Base-by-base conservation (phyloP, 495 filamentous ascomycete species). In the Pyrenula massariospora region DNA sequence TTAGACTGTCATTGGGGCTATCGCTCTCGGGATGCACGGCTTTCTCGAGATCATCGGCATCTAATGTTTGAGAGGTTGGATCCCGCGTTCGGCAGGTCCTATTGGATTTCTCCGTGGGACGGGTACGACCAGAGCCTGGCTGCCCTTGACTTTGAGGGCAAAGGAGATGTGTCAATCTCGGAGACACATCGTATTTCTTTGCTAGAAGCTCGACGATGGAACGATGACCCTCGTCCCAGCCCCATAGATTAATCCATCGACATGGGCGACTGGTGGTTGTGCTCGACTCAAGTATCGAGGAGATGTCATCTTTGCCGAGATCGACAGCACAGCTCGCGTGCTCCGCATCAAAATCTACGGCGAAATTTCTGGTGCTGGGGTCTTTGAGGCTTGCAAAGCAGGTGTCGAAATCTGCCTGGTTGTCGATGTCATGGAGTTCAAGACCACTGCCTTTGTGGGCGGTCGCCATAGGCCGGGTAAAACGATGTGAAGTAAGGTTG, bases 291-390 rank as follows among this genome's bases (percentile, higher is more conserved):
- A 49, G 59, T 67, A 77, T 60, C 1, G 54, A 20, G n/a, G 63
- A 60, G n/a, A 86, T 56, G 12, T 83, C 73, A 0, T 65, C 59
- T 0, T 63, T 59, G 0, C 69, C 61, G 25, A 89, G 58, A 65
- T 91, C 72, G 31, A 81, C 78, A 2, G 80, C 82, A 60, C 81
- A 82, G 61, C 70, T 80, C 15, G 85, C 84, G 59, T 76, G 72
- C 11, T 83, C 73, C 22, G 76, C 76, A 25, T 84, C 82, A 66
- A 89, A 90, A 55, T 89, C 84, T 12, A 91, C 71, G 20, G 86
- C 79, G 61, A 91, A 89, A 60, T 85, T 89, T 12, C 57, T 65
- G 2, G 80, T 81, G 2, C 65, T 57, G 20, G 66, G 58, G n/a
- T 72, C 60, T 31, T 66, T 53, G 1, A 78, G 65, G 19, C 65